These are phyloP conservation scores for Fomitopsis pulvina DNA, from an alignment of 768 basidiomycete genomes.

Conservation along the genomic window DNA sequence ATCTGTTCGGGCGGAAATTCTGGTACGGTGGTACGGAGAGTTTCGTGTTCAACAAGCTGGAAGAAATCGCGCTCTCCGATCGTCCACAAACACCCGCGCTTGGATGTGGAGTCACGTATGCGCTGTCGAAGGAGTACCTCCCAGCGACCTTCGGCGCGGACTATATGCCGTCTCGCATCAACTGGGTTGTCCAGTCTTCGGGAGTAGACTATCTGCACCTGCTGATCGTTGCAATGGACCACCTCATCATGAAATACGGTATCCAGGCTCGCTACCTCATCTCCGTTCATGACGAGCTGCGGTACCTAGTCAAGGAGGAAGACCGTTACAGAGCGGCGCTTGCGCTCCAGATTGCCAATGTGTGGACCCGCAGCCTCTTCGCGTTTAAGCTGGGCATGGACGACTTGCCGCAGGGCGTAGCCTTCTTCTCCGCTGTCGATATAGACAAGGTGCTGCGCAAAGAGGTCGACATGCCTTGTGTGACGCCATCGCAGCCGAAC, in stretches of 20 bases:
- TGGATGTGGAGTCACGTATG: constrained; percentile 89
- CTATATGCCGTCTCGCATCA: constrained; percentile 94
- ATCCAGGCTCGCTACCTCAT: constrained; percentile 92
- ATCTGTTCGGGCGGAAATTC: constrained; percentile 76
- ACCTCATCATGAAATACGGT: constrained; percentile 72
- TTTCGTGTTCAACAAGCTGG: constrained; percentile 96
- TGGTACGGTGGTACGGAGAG: constrained; percentile 98
- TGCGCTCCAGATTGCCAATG: constrained; percentile 89
- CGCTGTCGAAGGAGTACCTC: constrained; percentile 86
- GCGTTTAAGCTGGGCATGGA: constrained; percentile 93
- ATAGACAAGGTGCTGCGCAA: constrained; percentile 87
- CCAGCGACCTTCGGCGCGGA: constrained; percentile 76
- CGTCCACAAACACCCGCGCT: constrained; percentile 88
- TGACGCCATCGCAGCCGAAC: constrained; percentile 84
- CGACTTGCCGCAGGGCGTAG: constrained; percentile 90
- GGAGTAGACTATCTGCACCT: constrained; percentile 98
- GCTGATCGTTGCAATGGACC: constrained; percentile 90
- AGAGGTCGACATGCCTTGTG: constrained; percentile 93
- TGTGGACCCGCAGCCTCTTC: constrained; percentile 92
- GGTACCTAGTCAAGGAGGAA: constrained; percentile 84
- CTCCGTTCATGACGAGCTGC: constrained; percentile 95
- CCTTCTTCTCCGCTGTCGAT: constrained; percentile 97
- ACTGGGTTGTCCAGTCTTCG: constrained; percentile 99
- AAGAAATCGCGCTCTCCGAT: constrained; percentile 86
- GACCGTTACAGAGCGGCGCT: constrained; percentile 89